Percentiles rank a stretch among this genome's conserved stretches.
Evolutionary conservation across 1,284 basidiomycete genomes (phyloP).

Genomic region (Butyriboletus appendiculatus): DNA sequence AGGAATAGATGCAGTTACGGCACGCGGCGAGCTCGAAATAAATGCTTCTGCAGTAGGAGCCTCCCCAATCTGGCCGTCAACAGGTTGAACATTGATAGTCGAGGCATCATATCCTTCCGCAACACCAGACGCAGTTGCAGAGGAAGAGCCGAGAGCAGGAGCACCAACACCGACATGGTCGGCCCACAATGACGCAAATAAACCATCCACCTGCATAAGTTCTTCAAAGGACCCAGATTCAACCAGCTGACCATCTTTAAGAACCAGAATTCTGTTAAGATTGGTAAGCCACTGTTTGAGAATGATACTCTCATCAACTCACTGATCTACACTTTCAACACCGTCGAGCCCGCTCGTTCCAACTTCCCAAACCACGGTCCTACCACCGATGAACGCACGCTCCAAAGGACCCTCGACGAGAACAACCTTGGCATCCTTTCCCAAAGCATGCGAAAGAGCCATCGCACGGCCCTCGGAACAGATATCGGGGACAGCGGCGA

Average conservation of each 20-base stretch:
- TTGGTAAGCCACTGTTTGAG: slow-evolving; percentile 1
- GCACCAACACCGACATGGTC: slow-evolving; percentile 59
- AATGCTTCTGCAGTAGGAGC: slow-evolving; percentile 2
- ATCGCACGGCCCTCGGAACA: slow-evolving; percentile 86
- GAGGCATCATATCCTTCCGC: slow-evolving; percentile 30
- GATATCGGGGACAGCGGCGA: slow-evolving; percentile 83
- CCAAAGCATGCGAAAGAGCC: slow-evolving; percentile 82
- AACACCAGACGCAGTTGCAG: slow-evolving; percentile 14
- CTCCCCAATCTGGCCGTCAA: slow-evolving; percentile 10
- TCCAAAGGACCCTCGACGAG: slow-evolving; percentile 81
- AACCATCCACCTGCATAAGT: slow-evolving; percentile 63
- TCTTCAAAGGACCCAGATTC: slow-evolving; percentile 80
- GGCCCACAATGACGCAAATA: slow-evolving; percentile 83
- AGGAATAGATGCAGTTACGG: slow-evolving; percentile 18
- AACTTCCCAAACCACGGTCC: slow-evolving; percentile 77
- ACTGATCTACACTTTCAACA: slow-evolving; percentile 50
- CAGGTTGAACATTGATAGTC: slow-evolving; percentile 13
- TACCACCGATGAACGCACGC: slow-evolving; percentile 64
- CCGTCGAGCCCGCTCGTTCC: slow-evolving; percentile 57
- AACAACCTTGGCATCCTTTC: slow-evolving; percentile 85
- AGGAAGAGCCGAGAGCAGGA: slow-evolving; percentile 32
- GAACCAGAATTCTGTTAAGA: slow-evolving; percentile 67
- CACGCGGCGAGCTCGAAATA: slow-evolving; percentile 22
- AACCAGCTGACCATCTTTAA: slow-evolving; percentile 79
- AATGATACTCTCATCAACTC: slow-evolving; percentile 34